Percentiles rank a stretch among this genome's conserved stretches.
Conservation (phyloP, 164 flowering plant genomes). For the Nymphaea colorata region DNA sequence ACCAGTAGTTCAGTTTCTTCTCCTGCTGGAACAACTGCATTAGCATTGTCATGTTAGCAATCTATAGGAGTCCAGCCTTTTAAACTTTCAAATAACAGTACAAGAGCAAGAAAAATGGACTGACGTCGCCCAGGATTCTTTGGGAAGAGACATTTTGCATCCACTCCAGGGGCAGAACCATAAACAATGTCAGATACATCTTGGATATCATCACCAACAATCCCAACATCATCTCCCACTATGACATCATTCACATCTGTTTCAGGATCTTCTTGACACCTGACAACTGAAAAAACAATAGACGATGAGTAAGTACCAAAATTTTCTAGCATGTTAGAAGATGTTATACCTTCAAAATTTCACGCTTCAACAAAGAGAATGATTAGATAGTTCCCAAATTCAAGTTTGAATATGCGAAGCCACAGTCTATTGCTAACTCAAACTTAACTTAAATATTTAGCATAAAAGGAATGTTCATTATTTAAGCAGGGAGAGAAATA, state of each 20-base stretch:
- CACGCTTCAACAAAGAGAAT: too few relatives aligned
- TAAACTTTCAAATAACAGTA: slow-evolving; percentile 1
- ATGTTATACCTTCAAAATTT: too few relatives aligned
- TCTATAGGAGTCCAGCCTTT: too few relatives aligned
- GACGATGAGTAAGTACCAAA: too few relatives aligned
- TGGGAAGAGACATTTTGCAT: slow-evolving; percentile 77
- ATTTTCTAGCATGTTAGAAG: too few relatives aligned
- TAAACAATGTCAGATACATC: slow-evolving; percentile 44
- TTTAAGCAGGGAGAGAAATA: too few relatives aligned
- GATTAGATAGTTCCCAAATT: too few relatives aligned
- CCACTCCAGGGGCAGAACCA: slow-evolving; percentile 74
- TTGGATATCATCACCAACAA: slow-evolving; percentile 59
- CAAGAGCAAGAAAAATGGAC: slow-evolving; percentile 1
- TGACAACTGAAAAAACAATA: slow-evolving; percentile 34
- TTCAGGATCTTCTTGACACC: slow-evolving; percentile 57
- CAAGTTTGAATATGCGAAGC: too few relatives aligned
- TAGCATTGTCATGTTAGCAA: neutral
- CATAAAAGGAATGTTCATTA: too few relatives aligned
- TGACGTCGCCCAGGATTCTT: slow-evolving; percentile 54
- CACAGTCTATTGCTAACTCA: too few relatives aligned
- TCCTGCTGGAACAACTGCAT: slow-evolving; percentile 73
- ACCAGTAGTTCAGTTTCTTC: slow-evolving; percentile 77
- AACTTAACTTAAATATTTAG: too few relatives aligned
- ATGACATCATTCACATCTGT: slow-evolving; percentile 30
- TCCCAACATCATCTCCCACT: slow-evolving; percentile 56